Base-by-base conservation (phyloP, 257 asterid species). In the Craterostigma plantagineum region DNA sequence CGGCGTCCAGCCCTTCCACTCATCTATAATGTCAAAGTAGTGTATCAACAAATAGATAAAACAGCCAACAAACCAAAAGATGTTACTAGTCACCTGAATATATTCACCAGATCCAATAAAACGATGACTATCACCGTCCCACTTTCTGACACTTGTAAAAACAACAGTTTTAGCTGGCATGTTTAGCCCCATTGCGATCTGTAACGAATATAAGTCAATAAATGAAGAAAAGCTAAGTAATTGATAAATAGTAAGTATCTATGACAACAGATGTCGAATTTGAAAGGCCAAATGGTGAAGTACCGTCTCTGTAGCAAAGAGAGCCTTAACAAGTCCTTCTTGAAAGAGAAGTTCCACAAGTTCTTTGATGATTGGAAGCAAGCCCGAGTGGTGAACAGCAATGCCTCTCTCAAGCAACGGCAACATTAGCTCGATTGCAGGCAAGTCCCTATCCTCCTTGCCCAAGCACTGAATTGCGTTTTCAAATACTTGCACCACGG, bases 1-100 rank as follows among this genome's bases (percentile, higher is more conserved):
- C 98, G 95, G 7, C 98, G 98, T 55, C 98, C 95, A 64, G 98
- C 98, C 74, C 98, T 83, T 56, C 98, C 98, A 65, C 98, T 87
- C 98, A 87, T 87, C 93, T 87, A 57, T 40, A 63, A 48, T 48
- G 55, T 56, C 43, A 51, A 16, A 15, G 38, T 7, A 70, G 61
- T 11, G 45, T 46, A 45, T 51, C 60, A 61, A 55, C 16, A 45
- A 10, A 13, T 15, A n/a, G n/a, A n/a, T n/a, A 27, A 50, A 14
- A 48, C 44, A 35, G 30, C 46, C 17, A 11, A 52, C 45, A 45
- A 13, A 47, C 11, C 36, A 23, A 34, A 49, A 18, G 16, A 4
- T 27, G 36, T 0, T 51, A 57, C 33, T 27, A 64, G 79, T 69
- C 73, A 87, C 98, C 90, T 87, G 98, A 34, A 90, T 90, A 58